These are phyloP conservation scores for Fusarium chuoi DNA, from an alignment of 2,329 filamentous ascomycete genomes.

Conservation along the genomic window DNA sequence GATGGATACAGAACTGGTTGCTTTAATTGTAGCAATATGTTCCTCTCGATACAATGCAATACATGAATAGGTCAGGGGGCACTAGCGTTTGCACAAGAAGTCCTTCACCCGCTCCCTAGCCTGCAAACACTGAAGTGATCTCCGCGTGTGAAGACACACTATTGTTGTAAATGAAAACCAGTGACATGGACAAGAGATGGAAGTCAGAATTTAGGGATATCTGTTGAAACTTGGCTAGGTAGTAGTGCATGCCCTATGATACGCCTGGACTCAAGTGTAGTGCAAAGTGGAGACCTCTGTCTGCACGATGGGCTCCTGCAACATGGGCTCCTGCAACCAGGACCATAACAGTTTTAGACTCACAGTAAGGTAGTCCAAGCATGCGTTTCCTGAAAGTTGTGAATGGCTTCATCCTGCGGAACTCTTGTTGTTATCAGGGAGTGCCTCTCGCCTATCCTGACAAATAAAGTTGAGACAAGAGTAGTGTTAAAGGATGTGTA, in stretches of 20 bases:
- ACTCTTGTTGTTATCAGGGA: neutral
- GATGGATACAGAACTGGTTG: neutral
- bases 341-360: neutral
- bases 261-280: neutral
- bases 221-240: neutral
- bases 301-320: too few relatives aligned
- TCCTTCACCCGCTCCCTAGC: neutral
- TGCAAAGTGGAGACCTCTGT: neutral
- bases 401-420: neutral
- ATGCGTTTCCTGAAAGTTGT: neutral
- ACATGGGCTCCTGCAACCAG: neutral
- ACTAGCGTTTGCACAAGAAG: neutral
- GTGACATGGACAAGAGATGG: slow-evolving; percentile 2
- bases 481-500: too few relatives aligned
- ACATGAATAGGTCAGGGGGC: neutral
- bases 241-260: slow-evolving; percentile 5
- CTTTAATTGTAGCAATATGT: neutral
- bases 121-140: neutral
- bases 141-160: neutral
- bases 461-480: too few relatives aligned
- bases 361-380: neutral
- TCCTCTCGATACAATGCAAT: neutral
- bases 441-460: neutral
- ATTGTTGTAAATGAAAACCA: neutral
- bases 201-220: neutral